Conservation (phyloP, 2,329 filamentous ascomycete species). For the Leptographium wingfieldii region DNA sequence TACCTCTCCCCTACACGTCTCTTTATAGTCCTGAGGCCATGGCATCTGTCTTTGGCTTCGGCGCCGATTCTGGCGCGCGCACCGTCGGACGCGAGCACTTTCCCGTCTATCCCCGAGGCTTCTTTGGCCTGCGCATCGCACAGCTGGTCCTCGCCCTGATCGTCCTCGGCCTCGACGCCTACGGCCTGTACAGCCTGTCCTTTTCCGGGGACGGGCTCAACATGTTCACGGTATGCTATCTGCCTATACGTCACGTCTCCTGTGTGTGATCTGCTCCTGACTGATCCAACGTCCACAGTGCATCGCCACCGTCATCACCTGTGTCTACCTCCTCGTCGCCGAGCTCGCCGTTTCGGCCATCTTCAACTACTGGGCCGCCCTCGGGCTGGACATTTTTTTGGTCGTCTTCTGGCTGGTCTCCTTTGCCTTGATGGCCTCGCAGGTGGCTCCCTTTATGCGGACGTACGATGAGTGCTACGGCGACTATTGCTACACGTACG, state of each 20-base stretch:
- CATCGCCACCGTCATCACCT: constrained; percentile 30
- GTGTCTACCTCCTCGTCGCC: constrained; percentile 34
- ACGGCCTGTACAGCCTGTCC: constrained; percentile 22
- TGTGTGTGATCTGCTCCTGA: background rate
- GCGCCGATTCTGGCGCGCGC: constrained; percentile 17
- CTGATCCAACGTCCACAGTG: constrained; percentile 16
- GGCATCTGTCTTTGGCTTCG: background rate
- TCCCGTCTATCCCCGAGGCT: constrained; percentile 30
- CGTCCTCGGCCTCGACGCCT: constrained; percentile 34
- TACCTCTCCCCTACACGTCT: too few relatives aligned
- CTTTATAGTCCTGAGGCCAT: background rate
- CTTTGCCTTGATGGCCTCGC: constrained; percentile 27
- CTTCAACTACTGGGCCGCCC: constrained; percentile 42
- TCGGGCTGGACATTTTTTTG: constrained; percentile 37
- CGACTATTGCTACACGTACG: constrained; percentile 15
- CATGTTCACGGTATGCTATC: constrained; percentile 22
- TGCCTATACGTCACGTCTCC: too few relatives aligned
- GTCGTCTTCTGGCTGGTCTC: constrained; percentile 39
- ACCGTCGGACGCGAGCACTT: constrained; percentile 30
- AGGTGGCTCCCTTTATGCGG: constrained; percentile 18
- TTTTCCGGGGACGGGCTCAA: constrained; percentile 24
- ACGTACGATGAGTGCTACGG: constrained; percentile 14
- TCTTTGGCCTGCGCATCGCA: constrained; percentile 30
- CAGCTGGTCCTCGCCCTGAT: constrained; percentile 33
- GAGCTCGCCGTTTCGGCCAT: constrained; percentile 24